Conservation (phyloP, 2,329 filamentous ascomycete species). For the Lachnellula suecica region DNA sequence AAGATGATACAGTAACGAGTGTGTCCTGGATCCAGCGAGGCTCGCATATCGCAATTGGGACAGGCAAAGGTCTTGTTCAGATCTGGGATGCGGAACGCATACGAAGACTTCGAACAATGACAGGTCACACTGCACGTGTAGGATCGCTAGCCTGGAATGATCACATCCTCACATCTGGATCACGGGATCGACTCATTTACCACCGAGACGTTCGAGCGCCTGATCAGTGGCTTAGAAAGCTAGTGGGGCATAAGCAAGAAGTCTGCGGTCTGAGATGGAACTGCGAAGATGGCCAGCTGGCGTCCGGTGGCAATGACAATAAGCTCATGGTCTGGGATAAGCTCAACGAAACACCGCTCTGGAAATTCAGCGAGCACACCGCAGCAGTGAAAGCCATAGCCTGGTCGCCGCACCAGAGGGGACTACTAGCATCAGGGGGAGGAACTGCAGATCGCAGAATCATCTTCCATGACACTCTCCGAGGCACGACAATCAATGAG, state of each 20-base stretch:
- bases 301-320: slow-evolving; percentile 96
- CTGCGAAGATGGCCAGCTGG: slow-evolving; percentile 89
- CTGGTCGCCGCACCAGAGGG: slow-evolving; percentile 95
- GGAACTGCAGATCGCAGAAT: slow-evolving; percentile 95
- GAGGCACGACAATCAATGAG: slow-evolving; percentile 78
- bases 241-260: slow-evolving; percentile 96
- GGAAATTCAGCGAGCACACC: slow-evolving; percentile 92
- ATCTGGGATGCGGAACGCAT: slow-evolving; percentile 95
- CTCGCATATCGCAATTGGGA: slow-evolving; percentile 93
- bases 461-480: slow-evolving; percentile 95
- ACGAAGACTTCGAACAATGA: slow-evolving; percentile 89
- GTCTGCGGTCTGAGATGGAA: slow-evolving; percentile 98
- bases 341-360: slow-evolving; percentile 84
- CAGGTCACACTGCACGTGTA: slow-evolving; percentile 88
- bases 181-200: slow-evolving; percentile 88
- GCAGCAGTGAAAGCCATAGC: slow-evolving; percentile 97
- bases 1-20: slow-evolving; percentile 92
- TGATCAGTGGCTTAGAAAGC: slow-evolving; percentile 82
- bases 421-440: slow-evolving; percentile 90
- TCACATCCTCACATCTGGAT: slow-evolving; percentile 94
- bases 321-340: slow-evolving; percentile 99
- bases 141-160: slow-evolving; percentile 97
- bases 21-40: slow-evolving; percentile 99
- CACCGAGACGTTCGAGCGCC: slow-evolving; percentile 93
- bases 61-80: slow-evolving; percentile 89